A percentile compares a stretch with the other conserved stretches of the same genome.
phyloP scores from a whole-genome alignment of 148 eudicot genomes.

The Limonium bicolor region DNA sequence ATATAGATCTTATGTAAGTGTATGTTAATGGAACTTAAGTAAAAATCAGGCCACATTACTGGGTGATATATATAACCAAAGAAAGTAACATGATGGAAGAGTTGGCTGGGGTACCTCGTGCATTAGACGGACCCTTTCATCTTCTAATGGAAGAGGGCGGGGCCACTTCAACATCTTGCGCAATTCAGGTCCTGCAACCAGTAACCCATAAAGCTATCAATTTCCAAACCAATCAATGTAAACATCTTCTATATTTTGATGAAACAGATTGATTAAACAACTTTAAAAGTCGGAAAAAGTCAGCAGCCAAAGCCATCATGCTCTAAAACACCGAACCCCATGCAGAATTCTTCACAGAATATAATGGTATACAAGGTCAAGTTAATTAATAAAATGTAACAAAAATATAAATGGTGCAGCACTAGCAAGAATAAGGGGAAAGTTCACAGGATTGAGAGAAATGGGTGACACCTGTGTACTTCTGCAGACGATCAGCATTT shows the following conservation, averaged over 20 bases:
- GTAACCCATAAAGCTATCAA: neutral
- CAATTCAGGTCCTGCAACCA: conserved; percentile 48
- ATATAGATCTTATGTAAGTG: too few species aligned
- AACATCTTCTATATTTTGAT: too few species aligned
- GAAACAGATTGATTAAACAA: too few species aligned
- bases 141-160: conserved; percentile 66
- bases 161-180: conserved; percentile 66
- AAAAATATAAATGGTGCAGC: neutral
- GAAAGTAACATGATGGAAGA: neutral
- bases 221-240: neutral
- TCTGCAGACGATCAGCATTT: conserved; percentile 73
- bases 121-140: conserved; percentile 68
- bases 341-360: too few species aligned
- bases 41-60: neutral
- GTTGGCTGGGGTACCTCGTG: conserved; percentile 48
- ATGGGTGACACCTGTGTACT: conserved; percentile 36
- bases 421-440: neutral
- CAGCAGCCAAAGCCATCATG: too few species aligned
- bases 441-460: too few species aligned
- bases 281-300: too few species aligned
- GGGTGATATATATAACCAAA: neutral
- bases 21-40: neutral
- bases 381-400: neutral
- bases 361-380: too few species aligned
- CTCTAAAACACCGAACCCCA: too few species aligned